Evolutionary conservation across 371 early-diverging fungal genomes (phyloP), one percentile per base, ranked within the genome.

Genomic region (Synchytrium microbalum): DNA sequence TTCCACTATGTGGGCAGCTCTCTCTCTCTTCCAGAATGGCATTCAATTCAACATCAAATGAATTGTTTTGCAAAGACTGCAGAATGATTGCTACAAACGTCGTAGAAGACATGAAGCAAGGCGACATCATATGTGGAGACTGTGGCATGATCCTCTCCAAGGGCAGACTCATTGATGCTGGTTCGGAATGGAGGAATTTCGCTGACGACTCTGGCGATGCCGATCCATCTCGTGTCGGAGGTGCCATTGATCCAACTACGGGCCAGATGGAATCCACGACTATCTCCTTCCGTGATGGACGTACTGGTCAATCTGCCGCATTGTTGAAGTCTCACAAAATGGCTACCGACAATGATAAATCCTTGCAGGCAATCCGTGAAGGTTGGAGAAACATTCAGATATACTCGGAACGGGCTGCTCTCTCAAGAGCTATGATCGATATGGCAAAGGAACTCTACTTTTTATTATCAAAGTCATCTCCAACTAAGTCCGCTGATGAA

Each of bases 181-280:
- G 98, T 25, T 92, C 94, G 3, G 99, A 99, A 76, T 99, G 99
- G 99, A 88, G 99, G 68, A 97, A 96, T 0, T 99, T 99, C 79
- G 86, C 91, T 54, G 84, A 84, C 65, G 94, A 93, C 67, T 92
- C 89, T 26, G 81, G 75, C 67, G 92, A 91, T 57, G 94, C 93
- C 72, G 99, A 99, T 77, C 99, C 98, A 53, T 94, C 95, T 68
- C 95, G 99, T 86, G 99, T 99, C 16, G 99, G 99, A 75, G 92
- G 92, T 13, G 92, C 96, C 16, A 90, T 88, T 10, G 92, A 96
- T 76, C 92, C 92, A 19, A 75, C 92, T 26, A 77, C 92, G 54
- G 92, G 90, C 51, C 91, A 91, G 71, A 79, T 97, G 24, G 96
- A 95, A 57, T 60, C 75, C 67, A 97, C 98, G 13, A 81, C 87